Evolutionary conservation across 1,284 basidiomycete species (phyloP).

Genomic region (Irpex rosettiformis): DNA sequence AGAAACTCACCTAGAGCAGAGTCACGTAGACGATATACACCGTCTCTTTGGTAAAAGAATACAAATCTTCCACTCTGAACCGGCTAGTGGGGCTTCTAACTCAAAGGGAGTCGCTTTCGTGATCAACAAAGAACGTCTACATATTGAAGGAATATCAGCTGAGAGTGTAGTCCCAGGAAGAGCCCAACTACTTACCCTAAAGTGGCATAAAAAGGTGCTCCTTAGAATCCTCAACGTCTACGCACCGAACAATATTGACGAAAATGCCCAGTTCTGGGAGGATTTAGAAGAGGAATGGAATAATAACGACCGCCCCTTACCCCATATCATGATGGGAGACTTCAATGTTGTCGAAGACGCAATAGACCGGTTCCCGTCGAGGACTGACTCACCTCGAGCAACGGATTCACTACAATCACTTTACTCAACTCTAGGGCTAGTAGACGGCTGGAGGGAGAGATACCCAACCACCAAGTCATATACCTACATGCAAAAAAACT

Average conservation of each 20-base stretch:
- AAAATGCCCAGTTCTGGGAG: constrained; percentile 22
- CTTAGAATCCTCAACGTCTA: constrained; percentile 21
- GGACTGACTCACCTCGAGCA: constrained; percentile 16
- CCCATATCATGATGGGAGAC: constrained; percentile 37
- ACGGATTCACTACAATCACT: background rate
- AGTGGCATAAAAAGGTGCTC: constrained; percentile 10
- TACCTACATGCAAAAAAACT: background rate
- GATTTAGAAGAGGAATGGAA: constrained; percentile 7
- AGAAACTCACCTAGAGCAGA: background rate
- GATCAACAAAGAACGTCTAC: background rate
- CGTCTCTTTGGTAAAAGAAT: background rate
- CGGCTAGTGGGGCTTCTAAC: background rate
- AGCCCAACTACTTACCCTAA: constrained; percentile 10
- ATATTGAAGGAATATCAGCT: background rate
- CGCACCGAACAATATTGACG: constrained; percentile 19
- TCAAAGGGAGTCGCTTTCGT: background rate
- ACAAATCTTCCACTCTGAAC: background rate
- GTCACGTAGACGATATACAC: background rate
- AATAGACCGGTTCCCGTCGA: constrained; percentile 30
- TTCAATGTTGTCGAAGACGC: constrained; percentile 40
- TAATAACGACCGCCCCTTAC: constrained; percentile 13
- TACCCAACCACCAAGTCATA: background rate
- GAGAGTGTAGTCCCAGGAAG: background rate
- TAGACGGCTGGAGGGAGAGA: background rate
- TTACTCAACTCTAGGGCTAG: background rate